Base-by-base conservation (phyloP, 148 eudicot genomes). In the Talinum fruticosum region DNA sequence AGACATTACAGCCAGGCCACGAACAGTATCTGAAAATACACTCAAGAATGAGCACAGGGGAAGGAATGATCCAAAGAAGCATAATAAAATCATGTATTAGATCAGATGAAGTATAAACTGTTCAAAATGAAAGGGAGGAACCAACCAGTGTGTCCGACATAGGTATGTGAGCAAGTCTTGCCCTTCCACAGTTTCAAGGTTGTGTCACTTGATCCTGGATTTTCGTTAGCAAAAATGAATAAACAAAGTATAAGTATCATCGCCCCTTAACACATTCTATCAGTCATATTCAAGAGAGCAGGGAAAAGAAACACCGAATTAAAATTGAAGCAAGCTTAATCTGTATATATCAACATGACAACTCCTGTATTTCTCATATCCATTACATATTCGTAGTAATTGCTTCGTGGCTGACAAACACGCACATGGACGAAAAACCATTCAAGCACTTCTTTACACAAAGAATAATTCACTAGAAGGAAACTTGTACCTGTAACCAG, bases 111-210 rank as follows among this genome's bases (percentile, higher is more conserved):
- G 68, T 14, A 66, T 21, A 64, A 49, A 41, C 44, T 61, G 41
- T 29, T 2, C 36, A 36, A 13, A 41, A 62, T 16, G 68, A 10
- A 24, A 68, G 51, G 21, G 36, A 30, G 30, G 77, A 37, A 75
- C 81, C 14, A 54, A 96, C 97, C 98, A 85, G 87, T 81, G 78
- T 93, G 97, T 38, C 97, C 98, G 68, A 69, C 78, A 77, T 89
- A 91, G 24, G 97, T 88, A 61, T 88, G 97, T 71, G 85, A 62
- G 73, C 97, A 96, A 36, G 88, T 78, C 84, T 82, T 90, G 74
- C 93, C 99, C 79, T 84, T 90, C 99, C 99, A 96, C 70, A 96
- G 89, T 89, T 96, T 96, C 77, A 91, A 70, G 34, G 97, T 93
- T 69, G 88, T 83, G 86, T 96, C 97, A 85, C 94, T 96, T 62